Conservation (phyloP, 352 stramenopile genomes). For the Phytophthora gonapodyides region DNA sequence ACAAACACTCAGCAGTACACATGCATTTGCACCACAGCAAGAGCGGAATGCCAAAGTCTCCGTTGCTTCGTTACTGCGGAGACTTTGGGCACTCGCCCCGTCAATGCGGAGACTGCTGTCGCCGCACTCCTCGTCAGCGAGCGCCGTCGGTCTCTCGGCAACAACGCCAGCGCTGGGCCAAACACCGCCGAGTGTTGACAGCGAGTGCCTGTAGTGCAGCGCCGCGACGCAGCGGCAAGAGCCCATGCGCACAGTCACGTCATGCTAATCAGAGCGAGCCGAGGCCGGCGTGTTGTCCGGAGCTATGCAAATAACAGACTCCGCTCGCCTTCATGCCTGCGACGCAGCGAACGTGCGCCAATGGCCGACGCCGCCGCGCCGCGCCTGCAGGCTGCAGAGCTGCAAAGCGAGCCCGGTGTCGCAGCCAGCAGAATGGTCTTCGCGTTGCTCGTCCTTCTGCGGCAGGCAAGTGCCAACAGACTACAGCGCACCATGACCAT, state of each 20-base stretch:
- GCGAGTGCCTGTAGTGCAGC: constrained; percentile 21
- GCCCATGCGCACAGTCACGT: constrained; percentile 21
- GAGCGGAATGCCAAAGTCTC: too few species aligned
- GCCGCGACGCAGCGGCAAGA: not conserved
- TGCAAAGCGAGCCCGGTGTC: constrained; percentile 13
- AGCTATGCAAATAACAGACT: constrained; percentile 42
- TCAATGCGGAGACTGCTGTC: not conserved
- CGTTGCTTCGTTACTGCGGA: too few species aligned
- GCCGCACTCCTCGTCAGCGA: constrained; percentile 30
- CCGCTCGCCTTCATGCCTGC: constrained; percentile 11
- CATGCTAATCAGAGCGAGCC: constrained; percentile 4
- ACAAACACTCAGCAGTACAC: too few species aligned
- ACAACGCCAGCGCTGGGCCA: constrained; percentile 25
- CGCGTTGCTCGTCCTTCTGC: not conserved
- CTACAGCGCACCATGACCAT: constrained; percentile 1
- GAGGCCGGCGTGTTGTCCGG: constrained; percentile 17
- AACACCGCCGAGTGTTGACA: constrained; percentile 35
- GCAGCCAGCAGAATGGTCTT: constrained; percentile 21
- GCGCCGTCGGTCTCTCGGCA: constrained; percentile 23
- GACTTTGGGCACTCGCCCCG: too few species aligned
- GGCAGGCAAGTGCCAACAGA: too few species aligned
- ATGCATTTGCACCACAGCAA: too few species aligned
- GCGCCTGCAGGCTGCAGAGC: not conserved
- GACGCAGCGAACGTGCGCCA: constrained; percentile 9
- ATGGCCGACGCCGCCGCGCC: constrained; percentile 11